Evolutionary conservation across 2,329 filamentous ascomycete species (phyloP), one percentile per base, ranked within the genome.

Genomic region (Pseudocercospora ulei): DNA sequence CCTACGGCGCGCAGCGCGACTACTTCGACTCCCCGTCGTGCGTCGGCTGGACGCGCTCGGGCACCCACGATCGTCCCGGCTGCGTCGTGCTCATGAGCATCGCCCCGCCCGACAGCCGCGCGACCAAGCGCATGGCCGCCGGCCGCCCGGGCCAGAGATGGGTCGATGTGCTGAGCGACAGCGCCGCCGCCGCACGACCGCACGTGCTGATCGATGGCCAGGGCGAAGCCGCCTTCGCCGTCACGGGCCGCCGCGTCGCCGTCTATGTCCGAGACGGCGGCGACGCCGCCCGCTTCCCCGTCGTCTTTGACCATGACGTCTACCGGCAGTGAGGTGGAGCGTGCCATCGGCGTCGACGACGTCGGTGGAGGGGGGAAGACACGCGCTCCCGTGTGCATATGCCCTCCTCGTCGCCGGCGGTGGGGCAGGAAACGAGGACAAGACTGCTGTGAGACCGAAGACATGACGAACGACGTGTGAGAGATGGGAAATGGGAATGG

Each of bases 1-100:
- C 78, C 0, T 80, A 82, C 47, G 79, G 79, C 5, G 61, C 66
- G 14, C 78, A 82, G 54, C 61, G 67, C 26, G 71, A 82, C 49
- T 82, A 80, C 53, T 76, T 76, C 47, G 71, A 78, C 50, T 61
- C 67, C 6, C 60, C 68, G 7, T 71, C 72, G 37, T 79, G 75
- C 55, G 68, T 82, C 38, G 78, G 76, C 35, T 78, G 71, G 63
- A 71, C 74, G 24, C 64, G 72, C 5, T 62, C 63, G 28, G 70
- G 70, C 8, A 65, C 63, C 0, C 61, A 60, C 51, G 66, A 68
- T 43, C 34, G 41, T 13, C 50, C 47, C 3, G 56, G 58, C 13
- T 62, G 58, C 35, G 58, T 49, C 1, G 50, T 59, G 1, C 47
- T 62, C 24, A 49, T 62, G 41, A 55, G 49, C 25, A 55, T 60